Base-by-base conservation (phyloP, 345 rosid genomes). In the Corymbia maculata region DNA sequence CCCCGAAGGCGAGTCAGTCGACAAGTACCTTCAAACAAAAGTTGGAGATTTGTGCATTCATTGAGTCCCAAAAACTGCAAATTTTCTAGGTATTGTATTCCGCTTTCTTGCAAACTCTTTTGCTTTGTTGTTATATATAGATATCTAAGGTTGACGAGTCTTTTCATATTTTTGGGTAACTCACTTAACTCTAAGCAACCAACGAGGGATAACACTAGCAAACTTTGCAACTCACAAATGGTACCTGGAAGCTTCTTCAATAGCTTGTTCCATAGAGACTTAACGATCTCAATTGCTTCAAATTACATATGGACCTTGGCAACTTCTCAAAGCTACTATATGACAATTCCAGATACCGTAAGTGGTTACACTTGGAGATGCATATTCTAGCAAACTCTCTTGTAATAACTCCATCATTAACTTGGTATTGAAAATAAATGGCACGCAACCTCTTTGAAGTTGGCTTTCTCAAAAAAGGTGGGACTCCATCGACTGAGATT, bases 41-140 rank as follows among this genome's bases (percentile, higher is more conserved):
- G 0, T 64, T 64, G 17, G 17, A 64, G 19, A 64, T 64, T 64
- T 64, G 3, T 0, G 5, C 42, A 66, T n/a, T 3, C 1, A 3
- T 6, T 0, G 3, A 66, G 2, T 66, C 42, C 16, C 42, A 66
- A 66, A n/a, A 2, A 13, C 6, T 7, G 8, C 5, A n/a, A 3
- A 30, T n/a, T n/a, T n/a, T 64, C 75, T 5, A 64, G 2, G 30
- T n/a, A n/a, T 64, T n/a, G 42, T 64, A 64, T 64, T 64, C 42
- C 42, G 13, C 9, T n/a, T 64, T 64, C 19, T n/a, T 6, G 75
- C 9, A 64, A n/a, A n/a, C 75, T 64, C 17, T 64, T n/a, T 0
- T 64, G 19, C 19, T 64, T 64, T 64, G 75, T 64, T 14, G 75
- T 64, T n/a, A n/a, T 61, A 6, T 59, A 24, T 59, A 59, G 14